Evolutionary conservation across 1,284 basidiomycete genomes (phyloP).

Genomic region (Cryptococcus sp.): DNA sequence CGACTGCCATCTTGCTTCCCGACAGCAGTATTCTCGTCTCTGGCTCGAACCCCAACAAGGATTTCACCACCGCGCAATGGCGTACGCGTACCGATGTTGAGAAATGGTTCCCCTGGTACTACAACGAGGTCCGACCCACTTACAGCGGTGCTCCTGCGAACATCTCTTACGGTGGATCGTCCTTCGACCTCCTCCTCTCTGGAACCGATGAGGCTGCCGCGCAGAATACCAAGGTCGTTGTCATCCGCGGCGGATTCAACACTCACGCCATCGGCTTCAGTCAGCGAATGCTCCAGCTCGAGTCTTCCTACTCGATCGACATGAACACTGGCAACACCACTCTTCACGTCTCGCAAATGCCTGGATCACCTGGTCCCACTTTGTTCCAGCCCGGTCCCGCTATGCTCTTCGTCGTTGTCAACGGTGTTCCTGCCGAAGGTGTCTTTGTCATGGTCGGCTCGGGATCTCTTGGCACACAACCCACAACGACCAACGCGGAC

Average conservation of each 20-base stretch:
- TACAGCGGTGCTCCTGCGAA: conserved; percentile 38
- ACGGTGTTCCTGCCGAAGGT: conserved; percentile 81
- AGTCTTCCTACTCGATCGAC: conserved; percentile 77
- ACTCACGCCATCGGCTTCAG: conserved; percentile 81
- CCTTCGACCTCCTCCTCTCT: conserved; percentile 71
- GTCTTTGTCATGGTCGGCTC: conserved; percentile 71
- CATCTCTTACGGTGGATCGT: conserved; percentile 70
- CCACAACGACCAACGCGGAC: conserved; percentile 57
- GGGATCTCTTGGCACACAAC: conserved; percentile 72
- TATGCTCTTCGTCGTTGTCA: conserved; percentile 74
- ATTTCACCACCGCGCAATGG: conserved; percentile 59
- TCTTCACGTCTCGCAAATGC: conserved; percentile 75
- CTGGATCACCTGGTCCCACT: conserved; percentile 68
- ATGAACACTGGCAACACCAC: conserved; percentile 66
- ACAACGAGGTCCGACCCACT: conserved; percentile 68
- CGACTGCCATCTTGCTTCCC: conserved; percentile 81
- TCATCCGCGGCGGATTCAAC: conserved; percentile 87
- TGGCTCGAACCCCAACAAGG: conserved; percentile 90
- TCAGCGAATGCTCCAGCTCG: conserved; percentile 64
- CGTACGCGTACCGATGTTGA: conserved; percentile 50
- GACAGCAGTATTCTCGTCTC: conserved; percentile 84
- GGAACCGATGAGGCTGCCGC: conserved; percentile 56
- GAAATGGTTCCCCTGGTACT: conserved; percentile 56
- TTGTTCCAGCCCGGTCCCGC: conserved; percentile 85
- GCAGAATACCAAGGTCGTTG: conserved; percentile 65